Percentiles rank a stretch among this genome's conserved stretches.
Evolutionary conservation across 441 rosid genomes (phyloP).

Genomic region (Metrosideros polymorpha): DNA sequence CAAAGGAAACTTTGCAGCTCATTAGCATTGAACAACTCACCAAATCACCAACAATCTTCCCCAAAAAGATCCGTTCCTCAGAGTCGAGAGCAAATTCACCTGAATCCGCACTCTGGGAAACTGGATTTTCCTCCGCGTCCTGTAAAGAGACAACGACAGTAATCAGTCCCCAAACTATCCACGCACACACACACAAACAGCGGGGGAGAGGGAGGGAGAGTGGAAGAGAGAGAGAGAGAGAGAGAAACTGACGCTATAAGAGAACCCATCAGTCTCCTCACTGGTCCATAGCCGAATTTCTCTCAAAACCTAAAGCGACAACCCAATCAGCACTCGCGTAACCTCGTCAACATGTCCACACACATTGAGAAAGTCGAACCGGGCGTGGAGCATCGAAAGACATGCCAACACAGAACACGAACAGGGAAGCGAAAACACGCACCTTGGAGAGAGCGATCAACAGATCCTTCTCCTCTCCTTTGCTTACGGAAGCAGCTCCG

Average conservation of each 20-base stretch:
- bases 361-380: not conserved
- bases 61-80: conserved; percentile 22
- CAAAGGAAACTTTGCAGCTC: not conserved
- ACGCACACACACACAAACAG: not conserved
- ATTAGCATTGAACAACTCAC: conserved; percentile 18
- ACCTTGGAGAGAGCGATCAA: conserved; percentile 53
- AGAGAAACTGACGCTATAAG: conserved; percentile 8
- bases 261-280: conserved; percentile 11
- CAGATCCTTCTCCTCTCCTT: conserved; percentile 36
- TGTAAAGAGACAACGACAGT: not conserved
- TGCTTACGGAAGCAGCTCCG: conserved; percentile 12
- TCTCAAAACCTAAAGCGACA: conserved; percentile 25
- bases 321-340: not conserved
- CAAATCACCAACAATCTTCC: conserved; percentile 30
- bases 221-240: not conserved
- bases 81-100: conserved; percentile 1
- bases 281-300: conserved; percentile 35
- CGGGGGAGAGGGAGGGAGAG: no score
- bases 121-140: conserved; percentile 4
- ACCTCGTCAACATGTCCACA: not conserved
- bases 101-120: not conserved
- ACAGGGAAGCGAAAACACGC: not conserved
- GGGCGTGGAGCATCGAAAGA: not conserved
- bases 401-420: not conserved
- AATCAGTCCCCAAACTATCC: not conserved